Conservation (phyloP, 2,329 filamentous ascomycete species). For the Magnaporthales sp. region DNA sequence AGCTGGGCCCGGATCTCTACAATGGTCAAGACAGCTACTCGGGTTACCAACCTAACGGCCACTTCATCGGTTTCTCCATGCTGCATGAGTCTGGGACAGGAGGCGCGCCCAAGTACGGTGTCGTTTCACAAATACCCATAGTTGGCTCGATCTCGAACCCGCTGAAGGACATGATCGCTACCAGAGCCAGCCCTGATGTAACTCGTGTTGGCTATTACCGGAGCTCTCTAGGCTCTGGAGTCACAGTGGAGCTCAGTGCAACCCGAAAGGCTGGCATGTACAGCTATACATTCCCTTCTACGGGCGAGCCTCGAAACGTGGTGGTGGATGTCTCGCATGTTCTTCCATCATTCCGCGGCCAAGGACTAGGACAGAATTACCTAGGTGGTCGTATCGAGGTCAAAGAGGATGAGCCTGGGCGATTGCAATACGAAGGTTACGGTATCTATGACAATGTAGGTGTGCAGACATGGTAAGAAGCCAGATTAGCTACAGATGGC, state of each 20-base stretch:
- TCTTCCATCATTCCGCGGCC: slow-evolving; percentile 48
- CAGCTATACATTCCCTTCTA: slow-evolving; percentile 43
- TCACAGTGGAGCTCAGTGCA: slow-evolving; percentile 48
- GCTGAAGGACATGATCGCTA: slow-evolving; percentile 34
- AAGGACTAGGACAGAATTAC: slow-evolving; percentile 34
- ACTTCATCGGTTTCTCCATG: slow-evolving; percentile 52
- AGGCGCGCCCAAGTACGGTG: slow-evolving; percentile 62
- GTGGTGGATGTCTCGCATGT: slow-evolving; percentile 59
- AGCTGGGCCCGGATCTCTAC: slow-evolving; percentile 37
- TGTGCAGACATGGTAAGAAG: too few species aligned
- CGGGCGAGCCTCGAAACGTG: slow-evolving; percentile 28
- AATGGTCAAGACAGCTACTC: slow-evolving; percentile 37
- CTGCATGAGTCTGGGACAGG: slow-evolving; percentile 61
- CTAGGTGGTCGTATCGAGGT: slow-evolving; percentile 48
- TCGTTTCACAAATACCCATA: slow-evolving; percentile 51
- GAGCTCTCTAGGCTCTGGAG: slow-evolving; percentile 43
- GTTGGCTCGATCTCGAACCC: slow-evolving; percentile 23
- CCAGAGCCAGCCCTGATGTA: slow-evolving; percentile 41
- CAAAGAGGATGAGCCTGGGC: slow-evolving; percentile 13
- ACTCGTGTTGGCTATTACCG: slow-evolving; percentile 54
- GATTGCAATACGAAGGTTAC: slow-evolving; percentile 44
- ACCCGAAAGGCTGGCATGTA: slow-evolving; percentile 48
- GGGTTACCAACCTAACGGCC: slow-evolving; percentile 39
- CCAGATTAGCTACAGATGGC: not conserved
- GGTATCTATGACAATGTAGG: slow-evolving; percentile 43